Evolutionary conservation across 2,329 filamentous ascomycete genomes (phyloP).

Genomic region (Emergomyces africanus): DNA sequence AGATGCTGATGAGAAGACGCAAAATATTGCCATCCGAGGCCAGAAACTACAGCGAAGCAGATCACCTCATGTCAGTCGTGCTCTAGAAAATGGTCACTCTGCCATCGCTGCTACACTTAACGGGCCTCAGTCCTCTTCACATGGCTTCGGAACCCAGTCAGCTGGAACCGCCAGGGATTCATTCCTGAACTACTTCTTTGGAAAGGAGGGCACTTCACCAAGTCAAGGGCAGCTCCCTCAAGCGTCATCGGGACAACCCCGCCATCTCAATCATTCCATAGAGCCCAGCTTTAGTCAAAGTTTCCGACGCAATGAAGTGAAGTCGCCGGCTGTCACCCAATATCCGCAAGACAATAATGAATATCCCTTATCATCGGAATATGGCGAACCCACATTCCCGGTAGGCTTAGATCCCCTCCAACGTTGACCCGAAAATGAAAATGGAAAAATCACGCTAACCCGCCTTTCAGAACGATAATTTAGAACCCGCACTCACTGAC

Average conservation of each 20-base stretch:
- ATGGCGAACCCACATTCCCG: slow-evolving; percentile 27
- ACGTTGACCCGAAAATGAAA: slow-evolving; percentile 6
- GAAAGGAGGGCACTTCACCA: slow-evolving; percentile 65
- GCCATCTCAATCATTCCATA: slow-evolving; percentile 65
- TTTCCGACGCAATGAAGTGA: slow-evolving; percentile 52
- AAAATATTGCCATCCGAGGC: slow-evolving; percentile 46
- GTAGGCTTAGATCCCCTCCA: slow-evolving; percentile 34
- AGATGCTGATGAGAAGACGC: slow-evolving; percentile 28
- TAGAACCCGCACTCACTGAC: slow-evolving; percentile 82
- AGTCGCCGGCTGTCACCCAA: slow-evolving; percentile 36
- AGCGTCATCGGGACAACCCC: slow-evolving; percentile 28
- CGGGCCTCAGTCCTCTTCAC: slow-evolving; percentile 42
- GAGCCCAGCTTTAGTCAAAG: slow-evolving; percentile 78
- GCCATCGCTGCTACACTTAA: slow-evolving; percentile 56
- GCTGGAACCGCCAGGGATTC: slow-evolving; percentile 64
- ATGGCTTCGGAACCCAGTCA: slow-evolving; percentile 47
- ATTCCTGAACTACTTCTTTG: slow-evolving; percentile 98
- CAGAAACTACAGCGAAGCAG: slow-evolving; percentile 61
- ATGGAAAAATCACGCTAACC: slow-evolving; percentile 1
- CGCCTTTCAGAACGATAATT: slow-evolving; percentile 28
- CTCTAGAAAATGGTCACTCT: slow-evolving; percentile 46
- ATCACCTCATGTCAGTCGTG: slow-evolving; percentile 60
- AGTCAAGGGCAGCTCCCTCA: slow-evolving; percentile 32
- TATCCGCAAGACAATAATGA: slow-evolving; percentile 25
- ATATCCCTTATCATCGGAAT: slow-evolving; percentile 24